Percentiles rank a stretch among this genome's conserved stretches.
Evolutionary conservation across 1,139 yeast species (phyloP).

Genomic region (Debaryomyces robertsiae): DNA sequence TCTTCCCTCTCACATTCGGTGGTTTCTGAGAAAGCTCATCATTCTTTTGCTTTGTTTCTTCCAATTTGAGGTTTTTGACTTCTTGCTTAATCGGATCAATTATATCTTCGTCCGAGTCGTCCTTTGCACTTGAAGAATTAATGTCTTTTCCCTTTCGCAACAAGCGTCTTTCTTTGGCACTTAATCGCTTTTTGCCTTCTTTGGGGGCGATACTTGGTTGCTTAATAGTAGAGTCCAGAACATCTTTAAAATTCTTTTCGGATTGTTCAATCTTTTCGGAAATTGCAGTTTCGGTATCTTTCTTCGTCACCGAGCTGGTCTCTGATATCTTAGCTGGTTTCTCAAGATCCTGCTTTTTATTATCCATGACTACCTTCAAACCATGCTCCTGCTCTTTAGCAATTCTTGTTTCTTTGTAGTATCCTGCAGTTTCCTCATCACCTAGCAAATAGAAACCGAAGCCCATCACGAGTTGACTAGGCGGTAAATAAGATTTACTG

Average conservation of each 20-base stretch:
- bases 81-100: conserved; percentile 18
- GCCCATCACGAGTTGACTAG: conserved; percentile 87
- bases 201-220: conserved; percentile 5
- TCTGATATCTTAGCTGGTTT: conserved; percentile 15
- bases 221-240: conserved; percentile 5
- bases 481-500: conserved; percentile 69
- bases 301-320: conserved; percentile 11
- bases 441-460: conserved; percentile 78
- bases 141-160: conserved; percentile 11
- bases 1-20: conserved; percentile 73
- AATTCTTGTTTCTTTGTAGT: conserved; percentile 39
- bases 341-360: conserved; percentile 37
- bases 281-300: conserved; percentile 16
- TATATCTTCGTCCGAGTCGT: conserved; percentile 14
- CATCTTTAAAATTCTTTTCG: conserved; percentile 13
- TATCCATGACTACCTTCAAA: conserved; percentile 40
- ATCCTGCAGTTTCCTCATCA: conserved; percentile 53
- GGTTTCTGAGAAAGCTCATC: conserved; percentile 21
- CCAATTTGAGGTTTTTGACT: conserved; percentile 14
- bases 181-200: conserved; percentile 12
- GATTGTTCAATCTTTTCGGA: conserved; percentile 15
- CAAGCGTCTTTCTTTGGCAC: conserved; percentile 13
- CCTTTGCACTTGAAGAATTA: conserved; percentile 3
- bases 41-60: conserved; percentile 11
- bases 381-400: conserved; percentile 51